Evolutionary conservation across 2,329 filamentous ascomycete genomes (phyloP), one percentile per base, ranked within the genome.

Genomic region (Aspergillus niger): DNA sequence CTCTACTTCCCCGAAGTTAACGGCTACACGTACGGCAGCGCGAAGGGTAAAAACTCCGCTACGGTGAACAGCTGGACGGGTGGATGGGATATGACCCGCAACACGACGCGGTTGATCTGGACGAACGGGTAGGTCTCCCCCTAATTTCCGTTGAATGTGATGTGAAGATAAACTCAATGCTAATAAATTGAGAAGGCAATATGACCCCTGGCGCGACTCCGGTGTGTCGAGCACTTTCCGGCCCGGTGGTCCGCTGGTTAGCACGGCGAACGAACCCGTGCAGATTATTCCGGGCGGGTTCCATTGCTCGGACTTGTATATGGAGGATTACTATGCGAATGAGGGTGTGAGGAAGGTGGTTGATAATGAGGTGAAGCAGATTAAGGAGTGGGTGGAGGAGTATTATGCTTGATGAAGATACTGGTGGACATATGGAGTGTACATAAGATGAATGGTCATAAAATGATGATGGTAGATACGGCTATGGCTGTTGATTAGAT

Each of bases 131-230:
- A 70, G 36, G 72, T 63, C 5, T 17, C n/a, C 20, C 20, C 20
- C 11, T 28, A n/a, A n/a, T 3, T 30, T 11, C 6, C 22, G 4
- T 26, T 17, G 4, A 38, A 10, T 11, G 2, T 30, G 8, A 3
- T 30, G 20, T 32, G 3, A 30, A 6, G 15, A 36, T 5, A 5
- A 5, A 39, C 11, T 20, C 8, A 43, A 22, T 20, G 26, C 13
- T 58, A 30, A 53, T 22, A 41, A 54, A 17, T 5, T 3, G 36
- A 49, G 38, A 36, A 72, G 82, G 47, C 78, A 85, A 70, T 83
- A 77, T 58, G 86, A 89, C 69, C 86, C 86, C 5, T 88, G 86
- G 86, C 77, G 81, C 36, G 80, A 83, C 3, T 79, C 82, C 0
- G 80, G 80, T 3, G 80, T 88, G 0, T 82, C 80, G 0, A 83